Evolutionary conservation across 805 yeast genomes (phyloP).

Genomic region (Cyberlindnera subsufficiens): DNA sequence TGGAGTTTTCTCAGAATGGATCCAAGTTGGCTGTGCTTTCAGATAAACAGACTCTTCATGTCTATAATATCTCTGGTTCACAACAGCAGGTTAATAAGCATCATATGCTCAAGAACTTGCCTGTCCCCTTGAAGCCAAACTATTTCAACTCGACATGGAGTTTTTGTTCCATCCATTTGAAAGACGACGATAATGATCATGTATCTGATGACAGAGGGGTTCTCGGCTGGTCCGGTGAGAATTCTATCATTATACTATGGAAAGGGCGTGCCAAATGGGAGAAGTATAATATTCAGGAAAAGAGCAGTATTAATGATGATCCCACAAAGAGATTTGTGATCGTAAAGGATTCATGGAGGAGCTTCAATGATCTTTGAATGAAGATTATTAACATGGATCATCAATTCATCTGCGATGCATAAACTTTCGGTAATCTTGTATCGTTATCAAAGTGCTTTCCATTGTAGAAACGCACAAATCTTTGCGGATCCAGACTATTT

Average conservation of each 20-base stretch:
- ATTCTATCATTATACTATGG: slow-evolving; percentile 73
- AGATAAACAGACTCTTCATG: slow-evolving; percentile 85
- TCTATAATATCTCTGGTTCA: slow-evolving; percentile 51
- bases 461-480: slow-evolving; percentile 49
- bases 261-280: slow-evolving; percentile 74
- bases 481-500: slow-evolving; percentile 36
- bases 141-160: slow-evolving; percentile 88
- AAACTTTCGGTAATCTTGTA: slow-evolving; percentile 22
- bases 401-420: slow-evolving; percentile 23
- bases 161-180: slow-evolving; percentile 63
- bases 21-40: slow-evolving; percentile 76
- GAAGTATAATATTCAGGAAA: slow-evolving; percentile 66
- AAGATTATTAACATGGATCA: background rate
- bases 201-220: slow-evolving; percentile 36
- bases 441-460: slow-evolving; percentile 33
- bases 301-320: slow-evolving; percentile 22
- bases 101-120: slow-evolving; percentile 60
- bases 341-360: slow-evolving; percentile 68
- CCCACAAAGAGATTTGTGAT: slow-evolving; percentile 44
- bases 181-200: slow-evolving; percentile 24
- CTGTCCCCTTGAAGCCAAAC: slow-evolving; percentile 52
- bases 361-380: slow-evolving; percentile 25
- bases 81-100: slow-evolving; percentile 41
- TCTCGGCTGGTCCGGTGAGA: slow-evolving; percentile 70
- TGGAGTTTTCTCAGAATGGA: slow-evolving; percentile 79